Conservation (phyloP, 331 rosid species). For the Dryas integrifolia region DNA sequence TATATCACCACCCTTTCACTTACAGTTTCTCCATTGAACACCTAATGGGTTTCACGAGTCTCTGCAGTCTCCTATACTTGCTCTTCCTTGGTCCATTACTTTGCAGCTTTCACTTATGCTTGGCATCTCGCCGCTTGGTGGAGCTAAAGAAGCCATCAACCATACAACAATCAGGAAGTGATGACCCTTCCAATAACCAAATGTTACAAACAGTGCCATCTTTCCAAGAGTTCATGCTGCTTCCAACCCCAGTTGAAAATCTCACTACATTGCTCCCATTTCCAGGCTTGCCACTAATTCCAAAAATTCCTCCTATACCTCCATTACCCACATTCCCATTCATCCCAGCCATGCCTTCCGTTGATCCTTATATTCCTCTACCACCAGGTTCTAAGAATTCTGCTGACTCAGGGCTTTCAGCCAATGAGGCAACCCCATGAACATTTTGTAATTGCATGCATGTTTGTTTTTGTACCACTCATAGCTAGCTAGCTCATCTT, state of each 20-base stretch:
- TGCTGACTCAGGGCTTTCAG: not conserved
- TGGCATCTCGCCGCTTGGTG: constrained; percentile 7
- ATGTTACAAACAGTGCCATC: not conserved
- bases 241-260: not conserved
- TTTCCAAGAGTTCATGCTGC: not conserved
- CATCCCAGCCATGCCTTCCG: not conserved
- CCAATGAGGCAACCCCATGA: constrained; percentile 8
- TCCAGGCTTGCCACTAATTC: not conserved
- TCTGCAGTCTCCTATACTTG: constrained; percentile 1
- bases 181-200: not conserved
- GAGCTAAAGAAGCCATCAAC: not conserved
- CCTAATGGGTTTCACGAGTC: not conserved
- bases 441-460: not conserved
- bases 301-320: constrained; percentile 8
- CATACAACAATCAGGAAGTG: not conserved
- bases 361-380: not conserved
- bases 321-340: not conserved
- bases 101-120: constrained; percentile 8
- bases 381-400: not conserved
- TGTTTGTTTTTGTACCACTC: not conserved
- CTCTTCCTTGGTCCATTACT: constrained; percentile 13
- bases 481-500: not conserved
- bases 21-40: not conserved
- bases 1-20: not conserved
- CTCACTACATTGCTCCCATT: not conserved